Evolutionary conservation across 768 basidiomycete species (phyloP).

Genomic region (Hortiboletus flavorubellus): DNA sequence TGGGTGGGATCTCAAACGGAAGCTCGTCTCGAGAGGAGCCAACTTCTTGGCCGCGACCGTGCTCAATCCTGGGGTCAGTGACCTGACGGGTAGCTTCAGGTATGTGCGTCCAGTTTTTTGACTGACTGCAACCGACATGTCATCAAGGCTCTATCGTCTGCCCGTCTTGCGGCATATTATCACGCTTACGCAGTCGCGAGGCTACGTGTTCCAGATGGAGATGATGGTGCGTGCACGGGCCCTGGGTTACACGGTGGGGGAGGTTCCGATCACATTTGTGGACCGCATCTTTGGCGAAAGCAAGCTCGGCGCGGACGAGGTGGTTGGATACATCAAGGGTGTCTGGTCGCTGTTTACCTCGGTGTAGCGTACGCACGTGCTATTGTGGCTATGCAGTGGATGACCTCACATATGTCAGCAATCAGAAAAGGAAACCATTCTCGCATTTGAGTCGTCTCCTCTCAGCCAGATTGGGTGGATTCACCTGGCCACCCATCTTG

Average conservation of each 20-base stretch:
- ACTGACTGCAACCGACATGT: not conserved
- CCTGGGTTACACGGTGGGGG: slow-evolving; percentile 81
- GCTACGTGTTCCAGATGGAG: slow-evolving; percentile 98
- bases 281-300: slow-evolving; percentile 93
- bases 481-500: not conserved
- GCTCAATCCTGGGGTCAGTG: slow-evolving; percentile 81
- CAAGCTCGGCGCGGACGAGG: slow-evolving; percentile 84
- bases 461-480: not conserved
- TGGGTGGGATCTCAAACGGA: slow-evolving; percentile 90
- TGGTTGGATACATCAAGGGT: slow-evolving; percentile 83
- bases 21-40: slow-evolving; percentile 83
- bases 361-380: slow-evolving; percentile 42
- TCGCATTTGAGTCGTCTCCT: not conserved
- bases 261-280: slow-evolving; percentile 93
- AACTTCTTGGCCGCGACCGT: slow-evolving; percentile 89
- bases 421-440: slow-evolving; percentile 7
- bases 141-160: slow-evolving; percentile 65
- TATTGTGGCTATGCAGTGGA: slow-evolving; percentile 3
- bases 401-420: slow-evolving; percentile 26
- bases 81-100: slow-evolving; percentile 90
- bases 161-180: slow-evolving; percentile 81
- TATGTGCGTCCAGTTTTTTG: slow-evolving; percentile 30
- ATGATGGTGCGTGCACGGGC: slow-evolving; percentile 92
- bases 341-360: slow-evolving; percentile 77
- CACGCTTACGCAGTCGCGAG: slow-evolving; percentile 77